These are phyloP conservation scores for Fusarium palustre DNA, from an alignment of 2,329 filamentous ascomycete genomes.

Conservation along the genomic window DNA sequence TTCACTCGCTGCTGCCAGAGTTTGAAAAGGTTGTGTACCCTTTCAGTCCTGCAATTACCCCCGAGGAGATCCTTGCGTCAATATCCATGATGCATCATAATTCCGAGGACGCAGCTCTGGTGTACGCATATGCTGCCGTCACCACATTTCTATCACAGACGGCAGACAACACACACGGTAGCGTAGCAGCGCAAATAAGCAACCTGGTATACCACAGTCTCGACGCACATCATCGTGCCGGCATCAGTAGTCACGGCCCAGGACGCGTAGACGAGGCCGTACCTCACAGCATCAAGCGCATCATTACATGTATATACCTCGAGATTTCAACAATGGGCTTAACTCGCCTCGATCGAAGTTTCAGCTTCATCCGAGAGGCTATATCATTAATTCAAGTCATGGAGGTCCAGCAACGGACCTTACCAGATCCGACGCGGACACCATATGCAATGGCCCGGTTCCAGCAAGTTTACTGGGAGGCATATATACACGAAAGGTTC, in stretches of 20 bases:
- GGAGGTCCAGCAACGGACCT: conserved; percentile 32
- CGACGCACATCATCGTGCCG: conserved; percentile 48
- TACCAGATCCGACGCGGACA: conserved; percentile 28
- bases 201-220: conserved; percentile 45
- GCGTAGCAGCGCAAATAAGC: conserved; percentile 39
- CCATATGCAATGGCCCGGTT: conserved; percentile 35
- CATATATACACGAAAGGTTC: conserved; percentile 68
- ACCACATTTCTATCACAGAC: conserved; percentile 40
- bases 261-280: conserved; percentile 55
- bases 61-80: conserved; percentile 33
- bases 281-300: conserved; percentile 56
- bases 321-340: conserved; percentile 65
- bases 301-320: conserved; percentile 65
- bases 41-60: conserved; percentile 37
- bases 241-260: conserved; percentile 46
- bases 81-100: conserved; percentile 41
- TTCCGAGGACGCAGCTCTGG: conserved; percentile 35
- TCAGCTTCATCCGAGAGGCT: conserved; percentile 63
- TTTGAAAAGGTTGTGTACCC: conserved; percentile 42
- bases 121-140: conserved; percentile 41
- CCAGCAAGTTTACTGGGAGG: conserved; percentile 66
- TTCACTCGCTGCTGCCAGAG: conserved; percentile 30
- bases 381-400: conserved; percentile 52
- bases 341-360: conserved; percentile 60
- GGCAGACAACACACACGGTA: conserved; percentile 36